Conservation (phyloP, 306 rosid species). For the Cajanus cajan region DNA sequence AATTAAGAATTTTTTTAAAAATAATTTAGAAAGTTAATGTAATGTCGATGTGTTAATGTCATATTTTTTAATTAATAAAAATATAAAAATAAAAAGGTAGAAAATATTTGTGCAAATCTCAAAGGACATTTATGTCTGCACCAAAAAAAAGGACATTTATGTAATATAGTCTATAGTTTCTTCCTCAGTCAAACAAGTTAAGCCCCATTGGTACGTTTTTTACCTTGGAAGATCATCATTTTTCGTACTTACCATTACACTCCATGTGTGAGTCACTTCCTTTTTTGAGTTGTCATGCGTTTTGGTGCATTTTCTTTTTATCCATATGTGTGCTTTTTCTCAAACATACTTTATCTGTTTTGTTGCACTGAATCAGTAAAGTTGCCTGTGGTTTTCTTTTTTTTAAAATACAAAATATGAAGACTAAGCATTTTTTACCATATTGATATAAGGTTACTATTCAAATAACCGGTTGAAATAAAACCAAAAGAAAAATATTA, state of each 20-base stretch:
- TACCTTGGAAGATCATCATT: neutral
- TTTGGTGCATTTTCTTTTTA: neutral
- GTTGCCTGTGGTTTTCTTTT: neutral
- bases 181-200: slow-evolving; percentile 13
- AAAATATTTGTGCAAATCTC: too few relatives aligned
- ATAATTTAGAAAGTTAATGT: too few relatives aligned
- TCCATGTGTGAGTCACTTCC: neutral
- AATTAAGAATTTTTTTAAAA: too few relatives aligned
- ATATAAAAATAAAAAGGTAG: too few relatives aligned
- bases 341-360: neutral
- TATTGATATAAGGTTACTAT: neutral
- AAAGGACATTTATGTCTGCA: too few relatives aligned
- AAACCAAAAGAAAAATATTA: neutral
- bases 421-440: neutral
- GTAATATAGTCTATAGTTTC: neutral
- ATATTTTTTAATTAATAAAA: too few relatives aligned
- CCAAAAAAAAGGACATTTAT: too few relatives aligned
- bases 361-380: neutral
- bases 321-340: neutral
- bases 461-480: neutral
- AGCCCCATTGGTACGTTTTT: neutral
- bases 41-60: too few relatives aligned
- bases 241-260: neutral
- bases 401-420: neutral
- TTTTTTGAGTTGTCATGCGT: neutral